Base-by-base conservation (phyloP, 768 basidiomycete genomes). In the Rossbeevera mucosa region DNA sequence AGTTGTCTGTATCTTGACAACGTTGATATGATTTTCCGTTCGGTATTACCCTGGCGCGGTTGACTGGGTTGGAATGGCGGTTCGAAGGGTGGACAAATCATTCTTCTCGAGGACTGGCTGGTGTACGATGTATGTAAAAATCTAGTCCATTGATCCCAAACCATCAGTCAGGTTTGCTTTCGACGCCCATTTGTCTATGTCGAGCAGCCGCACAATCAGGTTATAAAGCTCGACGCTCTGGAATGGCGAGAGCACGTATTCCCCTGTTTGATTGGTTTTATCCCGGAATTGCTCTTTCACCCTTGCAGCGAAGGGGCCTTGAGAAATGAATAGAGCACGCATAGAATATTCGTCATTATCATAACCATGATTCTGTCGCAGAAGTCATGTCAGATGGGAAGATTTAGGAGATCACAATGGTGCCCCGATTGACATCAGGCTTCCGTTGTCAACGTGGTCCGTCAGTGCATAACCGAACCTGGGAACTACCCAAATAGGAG, bases 281-380 rank as follows among this genome's bases (percentile, higher is more conserved):
- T 45, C 29, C 8, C 13, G 29, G 16, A 44, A 14, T 9, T 22
- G 53, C n/a, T 43, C 44, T 26, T 26, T 59, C 46, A 52, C 46
- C 8, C 40, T 31, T 18, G 56, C 65, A 8, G 86, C 81, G 68
- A 93, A 93, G 0, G 92, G 91, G 13, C 33, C 33, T 36, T 36
- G 33, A 36, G 91, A 90, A 53, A 94, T 82, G 70, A 95, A 94
- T 68, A 91, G 82, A 2, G 92, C 90, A 49, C 82, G 82, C 93
- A 94, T 94, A 5, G 83, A 75, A 12, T 72, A 60, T 47, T 82
- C 82, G 18, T 77, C 68, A 56, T 92, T 91, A 64, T 94, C 91
- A 63, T 92, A 95, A 4, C 94, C 92, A 63, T 94, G 93, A 57
- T 83, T 91, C 86, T 90, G 57, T 30, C 47, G 38, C 31, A 36